Base-by-base conservation (phyloP, 495 filamentous ascomycete genomes). In the Usnea hakonensis region DNA sequence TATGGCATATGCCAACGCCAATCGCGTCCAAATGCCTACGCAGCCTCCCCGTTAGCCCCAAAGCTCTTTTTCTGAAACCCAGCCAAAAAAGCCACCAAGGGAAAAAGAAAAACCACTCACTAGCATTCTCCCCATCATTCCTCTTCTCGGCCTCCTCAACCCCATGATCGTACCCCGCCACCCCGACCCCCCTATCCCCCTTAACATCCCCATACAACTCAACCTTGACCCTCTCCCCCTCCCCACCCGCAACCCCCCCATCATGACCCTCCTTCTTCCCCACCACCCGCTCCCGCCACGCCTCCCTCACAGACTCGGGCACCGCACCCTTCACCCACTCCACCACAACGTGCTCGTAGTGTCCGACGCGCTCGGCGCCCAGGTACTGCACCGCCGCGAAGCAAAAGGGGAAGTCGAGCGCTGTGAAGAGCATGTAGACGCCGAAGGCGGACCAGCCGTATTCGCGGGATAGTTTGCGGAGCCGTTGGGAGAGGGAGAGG, bases 391-490 rank as follows among this genome's bases (percentile, higher is more conserved):
- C 94, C 3, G 90, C 83, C 30, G 93, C 74, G 72, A 96, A 99
- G 74, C 91, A 97, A 70, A 99, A 90, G 0, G 94, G 94, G 66
- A 97, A 96, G 69, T 99, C 94, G 63, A 97, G 76, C 16, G 89
- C 88, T 0, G 87, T 90, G 41, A 99, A 76, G 0, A 74, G 74
- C 11, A 96, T 73, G 74, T 99, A 99, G 3, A 99, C 88, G 10
- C 93, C 91, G n/a, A 95, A 72, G 3, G 92, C 91, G 13, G 89
- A 81, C 89, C 91, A 97, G 43, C 94, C 94, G 72, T 99, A 99
- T 74, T 97, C 95, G 46, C 87, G 82, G 1, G 88, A 90, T n/a
- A 97, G 80, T 67, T 89, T 89, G 69, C 83, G 87, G 62, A 97
- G 72, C 13, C 89, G 81, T 60, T 80, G 82, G 0, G 88, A 84